phyloP scores from a whole-genome alignment of 1,284 basidiomycete species.

The Gymnopus androsaceus region DNA sequence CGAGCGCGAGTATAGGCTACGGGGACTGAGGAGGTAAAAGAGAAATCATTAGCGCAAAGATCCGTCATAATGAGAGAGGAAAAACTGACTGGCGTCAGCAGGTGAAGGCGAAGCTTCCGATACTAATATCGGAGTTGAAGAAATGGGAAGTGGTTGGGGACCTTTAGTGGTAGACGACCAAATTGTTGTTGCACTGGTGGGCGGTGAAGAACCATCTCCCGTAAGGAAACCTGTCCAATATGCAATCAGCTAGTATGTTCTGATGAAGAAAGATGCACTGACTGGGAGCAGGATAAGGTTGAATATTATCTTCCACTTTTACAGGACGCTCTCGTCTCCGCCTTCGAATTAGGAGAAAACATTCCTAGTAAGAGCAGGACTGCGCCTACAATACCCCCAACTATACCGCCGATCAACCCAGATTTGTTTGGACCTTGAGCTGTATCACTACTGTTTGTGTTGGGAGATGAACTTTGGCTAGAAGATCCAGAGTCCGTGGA shows the following conservation, averaged over 20 bases:
- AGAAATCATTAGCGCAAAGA: background rate
- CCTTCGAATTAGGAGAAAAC: background rate
- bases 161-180: background rate
- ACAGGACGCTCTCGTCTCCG: background rate
- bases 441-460: background rate
- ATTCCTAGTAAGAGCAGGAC: background rate
- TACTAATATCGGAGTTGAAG: background rate
- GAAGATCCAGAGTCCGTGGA: background rate
- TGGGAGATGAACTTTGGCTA: background rate
- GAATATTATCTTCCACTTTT: background rate
- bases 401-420: slow-evolving; percentile 1
- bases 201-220: too few species aligned
- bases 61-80: background rate
- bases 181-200: too few species aligned
- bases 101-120: background rate
- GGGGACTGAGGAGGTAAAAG: background rate
- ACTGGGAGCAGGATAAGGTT: background rate
- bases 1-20: background rate
- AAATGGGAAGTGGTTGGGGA: background rate
- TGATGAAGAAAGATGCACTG: too few species aligned
- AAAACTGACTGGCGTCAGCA: background rate
- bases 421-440: background rate
- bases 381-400: background rate
- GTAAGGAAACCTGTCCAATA: too few species aligned
- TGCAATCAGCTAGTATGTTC: too few species aligned